phyloP scores from a whole-genome alignment of 768 basidiomycete genomes.

The Leccinum boreale region DNA sequence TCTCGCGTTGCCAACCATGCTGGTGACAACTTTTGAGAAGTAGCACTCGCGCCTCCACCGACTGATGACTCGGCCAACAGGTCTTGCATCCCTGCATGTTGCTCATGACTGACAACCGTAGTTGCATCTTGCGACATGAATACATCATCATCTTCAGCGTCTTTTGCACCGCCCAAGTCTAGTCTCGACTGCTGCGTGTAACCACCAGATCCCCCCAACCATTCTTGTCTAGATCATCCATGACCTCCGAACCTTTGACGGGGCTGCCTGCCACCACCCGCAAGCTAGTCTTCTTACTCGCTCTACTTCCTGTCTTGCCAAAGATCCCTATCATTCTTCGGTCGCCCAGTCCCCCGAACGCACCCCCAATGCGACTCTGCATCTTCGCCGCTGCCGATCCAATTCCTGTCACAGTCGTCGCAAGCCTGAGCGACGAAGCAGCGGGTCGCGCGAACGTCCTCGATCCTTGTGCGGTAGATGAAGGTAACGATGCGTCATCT shows the following conservation, averaged over 20 bases:
- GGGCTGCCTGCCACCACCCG: constrained; percentile 46
- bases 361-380: constrained; percentile 3
- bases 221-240: neutral
- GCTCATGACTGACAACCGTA: too few relatives aligned
- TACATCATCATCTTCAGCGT: constrained; percentile 3
- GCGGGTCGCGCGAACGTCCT: constrained; percentile 28
- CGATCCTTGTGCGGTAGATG: neutral
- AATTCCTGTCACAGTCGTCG: constrained; percentile 14
- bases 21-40: neutral
- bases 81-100: constrained; percentile 1
- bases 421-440: constrained; percentile 30
- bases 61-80: neutral
- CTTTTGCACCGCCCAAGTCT: neutral
- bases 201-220: neutral
- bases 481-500: constrained; percentile 21
- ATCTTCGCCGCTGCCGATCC: constrained; percentile 5
- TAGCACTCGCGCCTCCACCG: too few relatives aligned
- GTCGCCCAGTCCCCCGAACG: neutral
- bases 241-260: constrained; percentile 35
- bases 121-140: constrained; percentile 2
- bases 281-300: constrained; percentile 43
- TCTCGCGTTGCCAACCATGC: constrained; percentile 2
- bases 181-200: neutral
- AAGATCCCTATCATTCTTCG: constrained; percentile 20
- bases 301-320: constrained; percentile 26